Evolutionary conservation across 345 rosid species (phyloP), one percentile per base, ranked within the genome.

Genomic region (Gossypium ekmanianum): DNA sequence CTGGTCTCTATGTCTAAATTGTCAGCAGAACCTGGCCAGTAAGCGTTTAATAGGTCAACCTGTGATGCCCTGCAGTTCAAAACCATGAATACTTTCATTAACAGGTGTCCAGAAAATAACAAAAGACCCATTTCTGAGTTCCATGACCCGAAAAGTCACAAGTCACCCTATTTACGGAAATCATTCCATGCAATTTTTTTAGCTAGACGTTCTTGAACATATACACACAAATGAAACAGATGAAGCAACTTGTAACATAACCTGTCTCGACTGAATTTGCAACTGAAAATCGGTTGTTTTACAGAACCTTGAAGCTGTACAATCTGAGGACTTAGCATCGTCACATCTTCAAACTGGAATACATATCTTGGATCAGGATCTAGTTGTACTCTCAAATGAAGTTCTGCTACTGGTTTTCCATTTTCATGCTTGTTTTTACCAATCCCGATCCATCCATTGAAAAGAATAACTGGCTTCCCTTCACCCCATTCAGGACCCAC

Each of bases 361-460:
- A 94, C 89, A 68, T 90, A 94, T 78, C 97, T 83, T 41, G 98
- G 98, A 82, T 94, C 97, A 75, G 98, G 98, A 85, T 90, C 98
- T 1, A 94, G 85, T 80, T 90, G 90, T 74, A 92, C 97, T 76
- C 84, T 89, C 86, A 94, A 79, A 78, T 94, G 98, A 82, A 94
- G 98, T 78, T 92, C 94, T 18, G 85, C 92, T 41, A 80, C 93
- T 47, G 90, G 89, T 80, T 82, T 88, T 61, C 87, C 80, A 5
- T 76, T 83, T 47, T 87, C 97, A 22, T 83, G 86, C 80, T 88
- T 94, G 85, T 76, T 88, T 82, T 92, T 94, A 44, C 98, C 97
- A 11, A 94, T 90, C 58, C 93, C 86, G 12, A 86, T 90, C 97
- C 98, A 94, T 11, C 98, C 98, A 82, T 79, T 90, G 72, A 89